Conservation (phyloP, 208 protist genomes). For the Leishmania gerbilli region DNA sequence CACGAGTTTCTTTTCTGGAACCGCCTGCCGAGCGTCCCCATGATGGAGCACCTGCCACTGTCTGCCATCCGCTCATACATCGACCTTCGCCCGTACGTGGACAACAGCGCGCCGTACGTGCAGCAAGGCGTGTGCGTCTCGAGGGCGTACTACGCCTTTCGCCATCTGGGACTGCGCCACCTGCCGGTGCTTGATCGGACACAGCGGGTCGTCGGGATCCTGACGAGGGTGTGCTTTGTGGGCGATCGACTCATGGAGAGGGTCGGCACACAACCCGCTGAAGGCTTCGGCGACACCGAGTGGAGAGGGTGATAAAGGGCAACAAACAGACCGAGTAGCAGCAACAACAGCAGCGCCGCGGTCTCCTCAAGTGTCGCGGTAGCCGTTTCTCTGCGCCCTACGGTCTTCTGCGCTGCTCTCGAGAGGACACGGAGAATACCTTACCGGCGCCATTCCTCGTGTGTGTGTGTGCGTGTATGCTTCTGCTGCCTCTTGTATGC, state of each 20-base stretch:
- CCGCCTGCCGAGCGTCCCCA: conserved; percentile 37
- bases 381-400: not conserved
- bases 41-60: conserved; percentile 37
- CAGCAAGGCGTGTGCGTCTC: conserved; percentile 64
- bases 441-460: not conserved
- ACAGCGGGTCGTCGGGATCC: conserved; percentile 72
- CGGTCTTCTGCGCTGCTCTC: not conserved
- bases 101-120: conserved; percentile 63
- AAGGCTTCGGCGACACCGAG: not conserved
- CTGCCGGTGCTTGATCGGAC: conserved; percentile 70
- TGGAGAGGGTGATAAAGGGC: not conserved
- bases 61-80: conserved; percentile 29
- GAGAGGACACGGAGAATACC: not conserved
- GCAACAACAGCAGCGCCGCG: not conserved
- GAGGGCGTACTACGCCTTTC: conserved; percentile 73
- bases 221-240: conserved; percentile 78
- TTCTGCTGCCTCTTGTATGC: not conserved
- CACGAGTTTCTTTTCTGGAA: conserved; percentile 62
- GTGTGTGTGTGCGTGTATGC: not conserved
- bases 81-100: conserved; percentile 65
- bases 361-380: not conserved
- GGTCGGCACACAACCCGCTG: conserved; percentile 18
- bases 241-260: conserved; percentile 62
- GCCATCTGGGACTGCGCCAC: conserved; percentile 78
- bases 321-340: not conserved